Conservation (phyloP, 192 early-diverging fungal species). For the Dissophora ornata region DNA sequence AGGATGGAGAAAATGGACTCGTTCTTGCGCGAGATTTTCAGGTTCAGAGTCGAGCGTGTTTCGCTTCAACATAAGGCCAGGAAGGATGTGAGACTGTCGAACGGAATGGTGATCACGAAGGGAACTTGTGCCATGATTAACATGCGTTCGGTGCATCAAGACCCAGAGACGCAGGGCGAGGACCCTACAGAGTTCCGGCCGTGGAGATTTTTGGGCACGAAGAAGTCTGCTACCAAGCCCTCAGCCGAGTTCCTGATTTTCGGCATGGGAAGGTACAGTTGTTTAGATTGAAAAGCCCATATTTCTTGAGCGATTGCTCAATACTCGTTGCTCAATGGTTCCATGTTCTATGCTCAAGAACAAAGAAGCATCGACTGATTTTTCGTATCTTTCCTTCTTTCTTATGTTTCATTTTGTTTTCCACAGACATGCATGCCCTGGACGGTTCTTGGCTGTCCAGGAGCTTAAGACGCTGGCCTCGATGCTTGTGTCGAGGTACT, state of each 20-base stretch:
- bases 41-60: slow-evolving; percentile 29
- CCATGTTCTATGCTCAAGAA: too few relatives aligned
- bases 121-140: slow-evolving; percentile 25
- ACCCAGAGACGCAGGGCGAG: slow-evolving; percentile 24
- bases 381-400: neutral
- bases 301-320: too few relatives aligned
- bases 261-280: slow-evolving; percentile 62
- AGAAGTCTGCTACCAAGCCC: slow-evolving; percentile 45
- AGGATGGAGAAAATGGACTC: slow-evolving; percentile 56
- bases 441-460: slow-evolving; percentile 23
- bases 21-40: slow-evolving; percentile 53
- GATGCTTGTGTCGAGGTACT: slow-evolving; percentile 11
- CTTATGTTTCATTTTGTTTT: neutral
- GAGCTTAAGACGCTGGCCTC: slow-evolving; percentile 17
- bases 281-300: too few relatives aligned
- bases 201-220: slow-evolving; percentile 52
- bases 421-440: slow-evolving; percentile 43
- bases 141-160: slow-evolving; percentile 16
- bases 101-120: slow-evolving; percentile 43
- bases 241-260: slow-evolving; percentile 50
- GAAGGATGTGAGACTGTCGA: slow-evolving; percentile 37
- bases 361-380: neutral
- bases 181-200: slow-evolving; percentile 47
- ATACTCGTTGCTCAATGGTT: too few relatives aligned
- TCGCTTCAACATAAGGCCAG: slow-evolving; percentile 17